Evolutionary conservation across 306 rosid species (phyloP), one percentile per base, ranked within the genome.

Genomic region (Senna siamea): DNA sequence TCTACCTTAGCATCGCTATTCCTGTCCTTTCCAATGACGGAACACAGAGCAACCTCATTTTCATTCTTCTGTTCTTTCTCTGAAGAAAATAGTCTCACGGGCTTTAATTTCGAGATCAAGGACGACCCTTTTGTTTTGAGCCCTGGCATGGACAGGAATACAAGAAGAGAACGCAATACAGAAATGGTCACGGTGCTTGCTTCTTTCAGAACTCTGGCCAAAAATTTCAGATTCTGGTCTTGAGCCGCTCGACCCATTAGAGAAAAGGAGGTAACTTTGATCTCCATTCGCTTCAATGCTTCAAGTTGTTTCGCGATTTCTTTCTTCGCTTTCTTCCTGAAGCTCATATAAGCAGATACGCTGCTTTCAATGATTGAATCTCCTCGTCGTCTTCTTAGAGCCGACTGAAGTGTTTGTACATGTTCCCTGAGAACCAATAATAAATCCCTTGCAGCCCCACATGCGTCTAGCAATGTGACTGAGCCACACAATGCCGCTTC

Each of bases 311-410:
- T 84, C 0, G 78, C 70, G 4, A 83, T 74, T 44, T 77, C 89
- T 76, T 88, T 93, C 80, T 81, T 93, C 4, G 85, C 84, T 20
- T 81, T 88, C 82, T 82, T 94, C 41, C 88, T 85, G 20, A 87
- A 87, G 83, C 57, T 61, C 1, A 78, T 68, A 70, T 84, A 87
- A 62, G 87, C 69, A 67, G 85, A 84, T 74, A 89, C 61, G 15
- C 59, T 83, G 40, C 43, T 78, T 68, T 82, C 90, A 2, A 89
- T 73, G 78, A 80, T 79, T 1, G 88, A 82, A 73, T 79, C 86
- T 13, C 84, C 76, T 7, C 73, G 70, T 80, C 83, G 87, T 78
- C 98, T 80, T 5, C 94, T 88, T 0, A 88, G 53, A 0, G 93
- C 86, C 1, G 89, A 89, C 14, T 85, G 91, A 72, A 94, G 91